These are phyloP conservation scores for Botryosphaeria dothidea DNA, from an alignment of 2,329 filamentous ascomycete genomes.

Conservation along the genomic window DNA sequence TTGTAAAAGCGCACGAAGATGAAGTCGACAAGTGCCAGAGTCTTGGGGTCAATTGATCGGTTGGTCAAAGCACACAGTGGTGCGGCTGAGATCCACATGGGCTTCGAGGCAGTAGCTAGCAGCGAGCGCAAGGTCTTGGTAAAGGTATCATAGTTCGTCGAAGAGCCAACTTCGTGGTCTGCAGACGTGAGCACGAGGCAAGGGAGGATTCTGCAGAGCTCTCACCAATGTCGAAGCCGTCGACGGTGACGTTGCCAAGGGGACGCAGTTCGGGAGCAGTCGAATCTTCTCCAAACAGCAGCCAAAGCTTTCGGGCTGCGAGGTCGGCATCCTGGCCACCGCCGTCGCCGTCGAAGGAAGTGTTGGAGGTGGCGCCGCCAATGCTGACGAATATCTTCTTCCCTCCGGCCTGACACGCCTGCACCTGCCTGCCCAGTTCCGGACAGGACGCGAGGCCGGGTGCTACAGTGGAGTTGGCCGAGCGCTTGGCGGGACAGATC, in stretches of 20 bases:
- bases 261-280: neutral
- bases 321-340: neutral
- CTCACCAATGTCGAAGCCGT: conserved; percentile 17
- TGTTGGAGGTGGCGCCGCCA: conserved; percentile 8
- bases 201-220: neutral
- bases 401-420: neutral
- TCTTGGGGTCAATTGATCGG: neutral
- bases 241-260: neutral
- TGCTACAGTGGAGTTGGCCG: neutral
- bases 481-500: neutral
- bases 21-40: conserved; percentile 14
- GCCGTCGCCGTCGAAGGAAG: neutral
- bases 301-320: neutral
- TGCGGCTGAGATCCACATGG: conserved; percentile 15
- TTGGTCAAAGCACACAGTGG: conserved; percentile 1
- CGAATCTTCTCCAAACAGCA: conserved; percentile 1
- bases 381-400: conserved; percentile 14
- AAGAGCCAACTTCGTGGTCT: conserved; percentile 17
- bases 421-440: neutral
- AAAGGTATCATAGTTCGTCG: conserved; percentile 9
- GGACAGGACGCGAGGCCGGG: conserved; percentile 7
- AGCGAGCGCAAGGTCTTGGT: neutral
- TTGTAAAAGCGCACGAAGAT: conserved; percentile 19
- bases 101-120: neutral
- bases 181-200: neutral